Percentiles rank a stretch among this genome's conserved stretches.
phyloP scores from a whole-genome alignment of 1,284 basidiomycete genomes.

The Puccinia polysora region DNA sequence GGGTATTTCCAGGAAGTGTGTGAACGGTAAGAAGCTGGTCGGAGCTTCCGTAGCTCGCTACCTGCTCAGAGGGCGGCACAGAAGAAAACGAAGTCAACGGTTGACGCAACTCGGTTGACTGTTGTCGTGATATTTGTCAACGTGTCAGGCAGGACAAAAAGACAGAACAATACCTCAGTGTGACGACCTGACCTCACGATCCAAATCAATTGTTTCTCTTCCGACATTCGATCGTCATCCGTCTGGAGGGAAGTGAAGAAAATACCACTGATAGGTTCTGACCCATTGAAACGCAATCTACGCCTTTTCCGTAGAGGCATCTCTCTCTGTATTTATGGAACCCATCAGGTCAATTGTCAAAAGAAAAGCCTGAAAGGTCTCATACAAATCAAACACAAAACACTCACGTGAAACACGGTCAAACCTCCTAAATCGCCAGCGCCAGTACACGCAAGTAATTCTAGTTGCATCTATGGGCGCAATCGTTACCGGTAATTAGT shows the following conservation, averaged over 20 bases:
- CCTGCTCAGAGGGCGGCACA: not conserved
- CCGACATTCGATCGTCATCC: not conserved
- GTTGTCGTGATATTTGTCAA: not conserved
- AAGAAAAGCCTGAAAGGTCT: not conserved
- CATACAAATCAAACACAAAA: not conserved
- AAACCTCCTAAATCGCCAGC: constrained; percentile 35
- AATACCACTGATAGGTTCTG: constrained; percentile 2
- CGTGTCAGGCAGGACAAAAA: not conserved
- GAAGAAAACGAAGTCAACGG: not conserved
- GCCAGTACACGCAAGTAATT: constrained; percentile 33
- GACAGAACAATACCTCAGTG: constrained; percentile 11
- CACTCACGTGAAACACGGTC: constrained; percentile 32
- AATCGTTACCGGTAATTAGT: not conserved
- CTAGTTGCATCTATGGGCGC: constrained; percentile 15
- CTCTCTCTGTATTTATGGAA: constrained; percentile 9
- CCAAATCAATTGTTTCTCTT: constrained; percentile 32
- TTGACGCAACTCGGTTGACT: not conserved
- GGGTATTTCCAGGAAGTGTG: constrained; percentile 6
- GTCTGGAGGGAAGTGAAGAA: constrained; percentile 14
- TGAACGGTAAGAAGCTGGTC: not conserved
- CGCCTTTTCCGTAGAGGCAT: constrained; percentile 27
- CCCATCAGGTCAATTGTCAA: not conserved
- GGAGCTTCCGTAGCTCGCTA: constrained; percentile 9
- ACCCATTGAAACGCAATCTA: not conserved
- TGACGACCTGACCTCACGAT: not conserved